phyloP scores from a whole-genome alignment of 1,139 yeast genomes.

The Suzukiozyma palmioleophila region DNA sequence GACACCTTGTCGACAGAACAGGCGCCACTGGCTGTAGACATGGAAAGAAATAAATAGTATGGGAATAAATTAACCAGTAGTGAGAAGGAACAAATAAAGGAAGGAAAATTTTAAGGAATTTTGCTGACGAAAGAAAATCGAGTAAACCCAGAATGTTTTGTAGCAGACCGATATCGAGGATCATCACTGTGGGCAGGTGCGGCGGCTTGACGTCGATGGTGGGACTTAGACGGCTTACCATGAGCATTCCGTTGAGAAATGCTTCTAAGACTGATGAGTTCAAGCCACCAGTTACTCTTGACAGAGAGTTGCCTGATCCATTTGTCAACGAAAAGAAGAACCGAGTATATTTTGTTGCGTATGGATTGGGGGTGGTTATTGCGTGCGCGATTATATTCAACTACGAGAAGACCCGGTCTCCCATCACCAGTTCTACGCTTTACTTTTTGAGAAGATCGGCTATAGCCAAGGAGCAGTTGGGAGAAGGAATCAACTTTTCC shows the following conservation, averaged over 20 bases:
- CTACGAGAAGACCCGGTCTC: slow-evolving; percentile 87
- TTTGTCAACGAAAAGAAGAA: slow-evolving; percentile 48
- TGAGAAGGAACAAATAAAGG: slow-evolving; percentile 2
- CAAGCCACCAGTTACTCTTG: slow-evolving; percentile 48
- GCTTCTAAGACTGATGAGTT: background rate
- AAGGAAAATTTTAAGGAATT: background rate
- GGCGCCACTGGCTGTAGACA: slow-evolving; percentile 53
- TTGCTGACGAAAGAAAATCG: background rate
- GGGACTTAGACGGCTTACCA: background rate
- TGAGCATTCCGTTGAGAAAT: background rate
- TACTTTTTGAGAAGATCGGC: slow-evolving; percentile 78
- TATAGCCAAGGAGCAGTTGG: slow-evolving; percentile 61
- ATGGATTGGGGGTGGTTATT: slow-evolving; percentile 60
- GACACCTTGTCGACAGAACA: slow-evolving; percentile 63
- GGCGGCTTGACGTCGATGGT: background rate
- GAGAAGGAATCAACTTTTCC: slow-evolving; percentile 69
- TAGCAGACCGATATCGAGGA: background rate
- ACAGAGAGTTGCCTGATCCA: slow-evolving; percentile 75
- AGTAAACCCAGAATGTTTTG: background rate
- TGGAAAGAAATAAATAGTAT: slow-evolving; percentile 5
- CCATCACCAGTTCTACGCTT: slow-evolving; percentile 81
- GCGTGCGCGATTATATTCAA: slow-evolving; percentile 75
- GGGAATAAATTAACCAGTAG: background rate
- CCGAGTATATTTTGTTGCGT: slow-evolving; percentile 52
- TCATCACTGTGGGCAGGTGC: background rate